Conservation (phyloP, 495 filamentous ascomycete species). For the Penicillium atrosanguineum region DNA sequence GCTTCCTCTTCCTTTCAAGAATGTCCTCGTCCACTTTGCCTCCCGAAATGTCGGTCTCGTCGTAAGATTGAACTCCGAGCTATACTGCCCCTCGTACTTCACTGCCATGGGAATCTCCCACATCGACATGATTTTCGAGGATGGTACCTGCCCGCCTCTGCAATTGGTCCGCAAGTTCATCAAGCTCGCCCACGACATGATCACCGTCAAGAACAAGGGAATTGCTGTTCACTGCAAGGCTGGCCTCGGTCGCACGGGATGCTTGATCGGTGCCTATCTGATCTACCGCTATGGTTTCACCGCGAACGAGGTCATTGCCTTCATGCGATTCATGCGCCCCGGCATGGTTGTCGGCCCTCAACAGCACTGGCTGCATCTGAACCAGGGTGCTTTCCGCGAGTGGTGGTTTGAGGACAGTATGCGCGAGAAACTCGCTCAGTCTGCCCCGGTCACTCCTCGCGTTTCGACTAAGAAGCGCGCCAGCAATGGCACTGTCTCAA, state of each 20-base stretch:
- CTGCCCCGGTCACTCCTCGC: slow-evolving; percentile 75
- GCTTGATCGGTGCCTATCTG: slow-evolving; percentile 93
- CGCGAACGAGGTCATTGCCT: slow-evolving; percentile 96
- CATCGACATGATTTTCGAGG: slow-evolving; percentile 98
- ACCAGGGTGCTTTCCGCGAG: slow-evolving; percentile 92
- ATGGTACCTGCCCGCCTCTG: slow-evolving; percentile 91
- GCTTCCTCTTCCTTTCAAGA: slow-evolving; percentile 85
- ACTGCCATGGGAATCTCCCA: slow-evolving; percentile 92
- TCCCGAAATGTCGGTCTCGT: slow-evolving; percentile 87
- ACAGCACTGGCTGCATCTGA: slow-evolving; percentile 98
- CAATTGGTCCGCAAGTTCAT: slow-evolving; percentile 88
- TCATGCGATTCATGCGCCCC: slow-evolving; percentile 99
- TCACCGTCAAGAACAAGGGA: slow-evolving; percentile 77
- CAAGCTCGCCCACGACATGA: slow-evolving; percentile 89
- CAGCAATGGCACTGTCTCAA: slow-evolving; percentile 65
- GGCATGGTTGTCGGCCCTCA: slow-evolving; percentile 99
- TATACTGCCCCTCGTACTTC: slow-evolving; percentile 95
- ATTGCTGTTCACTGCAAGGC: slow-evolving; percentile 99
- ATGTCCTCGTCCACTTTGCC: slow-evolving; percentile 85
- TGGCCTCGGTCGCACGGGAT: slow-evolving; percentile 92
- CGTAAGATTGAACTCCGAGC: slow-evolving; percentile 89
- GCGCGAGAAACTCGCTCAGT: slow-evolving; percentile 60
- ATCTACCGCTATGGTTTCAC: slow-evolving; percentile 99
- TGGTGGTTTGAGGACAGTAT: slow-evolving; percentile 96
- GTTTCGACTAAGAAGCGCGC: slow-evolving; percentile 49